Evolutionary conservation across 2,329 filamentous ascomycete species (phyloP).

Genomic region (Aspergillus intermedius): DNA sequence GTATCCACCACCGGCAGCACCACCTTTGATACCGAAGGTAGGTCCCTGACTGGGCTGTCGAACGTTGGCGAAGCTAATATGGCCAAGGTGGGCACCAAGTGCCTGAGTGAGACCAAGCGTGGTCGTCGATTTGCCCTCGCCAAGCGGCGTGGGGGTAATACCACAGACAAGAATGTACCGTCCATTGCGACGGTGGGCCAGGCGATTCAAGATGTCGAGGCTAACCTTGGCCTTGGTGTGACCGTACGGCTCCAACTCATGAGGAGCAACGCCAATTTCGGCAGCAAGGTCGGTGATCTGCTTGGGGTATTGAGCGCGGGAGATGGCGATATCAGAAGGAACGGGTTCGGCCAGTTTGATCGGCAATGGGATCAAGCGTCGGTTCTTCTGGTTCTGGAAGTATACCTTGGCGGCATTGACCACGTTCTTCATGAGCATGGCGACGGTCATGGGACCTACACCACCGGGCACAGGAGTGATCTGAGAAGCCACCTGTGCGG

Average conservation of each 20-base stretch:
- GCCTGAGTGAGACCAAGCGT: slow-evolving; percentile 94
- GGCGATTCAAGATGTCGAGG: slow-evolving; percentile 69
- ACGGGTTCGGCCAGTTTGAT: slow-evolving; percentile 73
- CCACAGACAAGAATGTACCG: slow-evolving; percentile 89
- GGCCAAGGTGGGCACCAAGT: slow-evolving; percentile 77
- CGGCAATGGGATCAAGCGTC: slow-evolving; percentile 74
- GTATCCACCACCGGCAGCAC: slow-evolving; percentile 93
- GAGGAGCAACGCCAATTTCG: slow-evolving; percentile 79
- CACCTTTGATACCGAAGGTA: slow-evolving; percentile 98
- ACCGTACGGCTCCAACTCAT: slow-evolving; percentile 91
- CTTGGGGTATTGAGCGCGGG: slow-evolving; percentile 84
- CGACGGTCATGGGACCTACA: slow-evolving; percentile 97
- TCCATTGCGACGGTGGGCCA: slow-evolving; percentile 81
- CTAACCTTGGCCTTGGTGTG: slow-evolving; percentile 95
- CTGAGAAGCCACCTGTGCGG: slow-evolving; percentile 75
- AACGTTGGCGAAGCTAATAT: slow-evolving; percentile 91
- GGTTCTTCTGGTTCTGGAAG: slow-evolving; percentile 74
- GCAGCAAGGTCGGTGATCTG: slow-evolving; percentile 75
- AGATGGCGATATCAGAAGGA: slow-evolving; percentile 93
- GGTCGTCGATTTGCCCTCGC: slow-evolving; percentile 96
- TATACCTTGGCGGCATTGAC: slow-evolving; percentile 76
- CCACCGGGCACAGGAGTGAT: slow-evolving; percentile 96
- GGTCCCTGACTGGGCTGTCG: slow-evolving; percentile 94
- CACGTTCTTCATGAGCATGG: slow-evolving; percentile 95
- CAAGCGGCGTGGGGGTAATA: slow-evolving; percentile 92